phyloP scores from a whole-genome alignment of 495 filamentous ascomycete species.

The Patellaria atrata region DNA sequence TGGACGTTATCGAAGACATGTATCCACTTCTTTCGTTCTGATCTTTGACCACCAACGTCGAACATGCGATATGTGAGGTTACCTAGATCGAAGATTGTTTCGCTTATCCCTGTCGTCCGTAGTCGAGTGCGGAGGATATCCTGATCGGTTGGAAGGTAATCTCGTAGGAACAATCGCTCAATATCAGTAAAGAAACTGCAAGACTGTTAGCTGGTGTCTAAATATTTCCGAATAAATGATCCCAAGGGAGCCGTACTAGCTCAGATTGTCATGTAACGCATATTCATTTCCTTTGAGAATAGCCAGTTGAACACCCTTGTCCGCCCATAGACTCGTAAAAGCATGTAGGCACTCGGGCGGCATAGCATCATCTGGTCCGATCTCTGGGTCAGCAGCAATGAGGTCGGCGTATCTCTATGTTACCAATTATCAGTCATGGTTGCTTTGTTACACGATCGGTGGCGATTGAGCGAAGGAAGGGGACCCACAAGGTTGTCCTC shows the following conservation, averaged over 20 bases:
- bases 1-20: slow-evolving; percentile 99
- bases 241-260: slow-evolving; percentile 61
- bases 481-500: slow-evolving; percentile 22
- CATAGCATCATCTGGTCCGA: slow-evolving; percentile 75
- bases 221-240: background rate
- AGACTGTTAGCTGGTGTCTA: too few relatives aligned
- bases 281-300: slow-evolving; percentile 97
- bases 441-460: slow-evolving; percentile 96
- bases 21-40: slow-evolving; percentile 99
- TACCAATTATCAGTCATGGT: slow-evolving; percentile 74
- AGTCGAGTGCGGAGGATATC: slow-evolving; percentile 96
- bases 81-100: slow-evolving; percentile 96
- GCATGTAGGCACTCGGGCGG: slow-evolving; percentile 89
- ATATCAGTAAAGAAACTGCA: slow-evolving; percentile 92
- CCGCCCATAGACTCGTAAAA: slow-evolving; percentile 86
- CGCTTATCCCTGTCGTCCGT: slow-evolving; percentile 98
- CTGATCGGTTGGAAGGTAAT: slow-evolving; percentile 95
- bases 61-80: slow-evolving; percentile 99
- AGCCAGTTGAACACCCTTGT: slow-evolving; percentile 76
- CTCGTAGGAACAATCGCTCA: slow-evolving; percentile 74
- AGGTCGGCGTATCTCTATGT: slow-evolving; percentile 31
- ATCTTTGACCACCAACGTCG: slow-evolving; percentile 96
- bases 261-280: slow-evolving; percentile 92
- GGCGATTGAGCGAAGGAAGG: slow-evolving; percentile 33
- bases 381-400: slow-evolving; percentile 61